Evolutionary conservation across 1,139 yeast genomes (phyloP).

Genomic region (Candida tetrigidarum): DNA sequence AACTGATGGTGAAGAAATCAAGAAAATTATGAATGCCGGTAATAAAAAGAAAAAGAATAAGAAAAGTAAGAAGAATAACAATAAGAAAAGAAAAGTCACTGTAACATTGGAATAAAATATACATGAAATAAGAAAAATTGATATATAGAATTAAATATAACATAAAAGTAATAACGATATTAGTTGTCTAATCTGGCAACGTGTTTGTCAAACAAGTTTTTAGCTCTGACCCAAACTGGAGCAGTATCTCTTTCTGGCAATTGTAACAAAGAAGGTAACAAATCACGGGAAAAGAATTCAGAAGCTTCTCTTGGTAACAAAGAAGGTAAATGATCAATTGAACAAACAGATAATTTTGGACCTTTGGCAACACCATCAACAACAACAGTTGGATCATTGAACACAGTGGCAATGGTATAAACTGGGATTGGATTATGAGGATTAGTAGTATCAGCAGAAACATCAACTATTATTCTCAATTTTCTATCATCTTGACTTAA

Average conservation of each 20-base stretch:
- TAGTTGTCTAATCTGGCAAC: constrained; percentile 57
- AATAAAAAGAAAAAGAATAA: constrained; percentile 46
- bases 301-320: constrained; percentile 96
- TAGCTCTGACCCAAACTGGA: constrained; percentile 92
- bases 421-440: constrained; percentile 98
- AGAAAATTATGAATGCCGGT: constrained; percentile 44
- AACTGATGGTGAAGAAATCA: constrained; percentile 61
- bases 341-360: constrained; percentile 86
- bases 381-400: constrained; percentile 84
- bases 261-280: constrained; percentile 85
- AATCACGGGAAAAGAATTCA: constrained; percentile 83
- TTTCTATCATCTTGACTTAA: constrained; percentile 71
- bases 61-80: constrained; percentile 38
- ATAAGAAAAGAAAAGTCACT: constrained; percentile 46
- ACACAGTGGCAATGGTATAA: constrained; percentile 86
- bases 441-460: constrained; percentile 97
- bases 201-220: constrained; percentile 79
- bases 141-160: constrained; percentile 2
- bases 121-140: constrained; percentile 1
- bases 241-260: constrained; percentile 80
- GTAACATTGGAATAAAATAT: constrained; percentile 54
- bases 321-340: constrained; percentile 97
- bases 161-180: constrained; percentile 1
- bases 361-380: constrained; percentile 79
- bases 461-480: constrained; percentile 92